Base-by-base conservation (phyloP, 2,329 filamentous ascomycete species). In the Neophaeococcomyces aloes region DNA sequence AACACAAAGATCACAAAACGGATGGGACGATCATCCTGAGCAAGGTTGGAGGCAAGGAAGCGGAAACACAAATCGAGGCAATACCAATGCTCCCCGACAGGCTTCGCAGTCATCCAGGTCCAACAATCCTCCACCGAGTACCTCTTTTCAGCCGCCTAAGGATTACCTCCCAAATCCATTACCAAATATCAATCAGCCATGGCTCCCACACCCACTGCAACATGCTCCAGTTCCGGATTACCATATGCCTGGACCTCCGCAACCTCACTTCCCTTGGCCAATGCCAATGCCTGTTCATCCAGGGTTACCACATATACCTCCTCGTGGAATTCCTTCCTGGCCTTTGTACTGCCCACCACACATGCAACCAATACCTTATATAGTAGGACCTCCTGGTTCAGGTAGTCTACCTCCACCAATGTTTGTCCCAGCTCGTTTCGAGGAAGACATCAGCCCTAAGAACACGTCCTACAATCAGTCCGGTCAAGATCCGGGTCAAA, bases 201-300 rank as follows among this genome's bases (percentile, higher is more conserved):
- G 19, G 4, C 11, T 19, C 8, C 8, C n/a, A 10, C 44, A 44
- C 13, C 42, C 38, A 30, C 38, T 37, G 13, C 29, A 35, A 19
- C 10, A 37, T 29, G 32, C 7, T 17, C 33, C 33, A 11, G 29
- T 39, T 15, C 15, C 45, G 17, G 39, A 45, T 23, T 19, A 42
- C 19, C 40, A 35, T 38, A 3, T 48, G 7, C 40, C 17, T 35
- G 35, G 40, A n/a, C 31, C 34, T 30, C 29, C 33, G 25, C 29
- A 29, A 7, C 27, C 8, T 17, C 17, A 32, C 2, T 25, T 19
- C 7, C 7, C 7, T 29, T 30, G n/a, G n/a, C n/a, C n/a, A n/a
- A n/a, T n/a, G 14, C 37, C 19, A 27, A 38, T 39, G 15, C 33
- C 33, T 4, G 4, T 19, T 19, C 8, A 8, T n/a, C n/a, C n/a